Base-by-base conservation (phyloP, 2,329 filamentous ascomycete species). In the Calonectria naviculata region DNA sequence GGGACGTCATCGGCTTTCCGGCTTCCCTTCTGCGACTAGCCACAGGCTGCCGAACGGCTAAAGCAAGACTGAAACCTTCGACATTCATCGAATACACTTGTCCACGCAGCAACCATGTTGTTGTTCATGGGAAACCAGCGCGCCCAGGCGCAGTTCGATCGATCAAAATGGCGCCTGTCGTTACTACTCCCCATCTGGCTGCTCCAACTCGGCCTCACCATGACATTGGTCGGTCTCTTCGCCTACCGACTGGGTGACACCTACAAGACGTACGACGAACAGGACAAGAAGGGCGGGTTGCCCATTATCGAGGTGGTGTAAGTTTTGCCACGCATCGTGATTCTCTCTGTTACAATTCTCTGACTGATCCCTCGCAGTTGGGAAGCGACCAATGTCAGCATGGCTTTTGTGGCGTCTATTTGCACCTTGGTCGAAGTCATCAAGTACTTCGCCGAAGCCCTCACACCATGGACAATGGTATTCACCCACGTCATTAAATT, bases 381-480 rank as follows among this genome's bases (percentile, higher is more conserved):
- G 89, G 87, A 90, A 78, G 81, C 79, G 26, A 85, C 84, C 62
- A 90, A 89, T 73, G 84, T 91, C 60, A 84, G 71, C 64, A 83
- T 90, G 64, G 86, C 88, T 19, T 78, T 86, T 29, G 70, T 88
- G 42, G 84, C 85, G 0, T 84, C 88, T 7, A 38, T 86, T 36
- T 84, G 87, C 77, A 88, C 84, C 17, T 78, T 86, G 47, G 76
- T 87, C 69, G 87, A 89, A 72, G 83, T 89, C 36, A 84, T 82
- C 49, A 85, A 82, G 73, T 86, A 84, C 68, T 82, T 84, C 58
- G 82, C 84, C 34, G 87, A 90, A 78, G 84, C 85, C 1, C 78
- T 91, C 65, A 90, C 89, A 13, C 89, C 89, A 2, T 87, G 88
- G 79, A 86, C 85, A 6, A 85, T 91, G 82, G 80, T 90, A 4